phyloP scores from a whole-genome alignment of 331 rosid species.

The Acacia concinna region DNA sequence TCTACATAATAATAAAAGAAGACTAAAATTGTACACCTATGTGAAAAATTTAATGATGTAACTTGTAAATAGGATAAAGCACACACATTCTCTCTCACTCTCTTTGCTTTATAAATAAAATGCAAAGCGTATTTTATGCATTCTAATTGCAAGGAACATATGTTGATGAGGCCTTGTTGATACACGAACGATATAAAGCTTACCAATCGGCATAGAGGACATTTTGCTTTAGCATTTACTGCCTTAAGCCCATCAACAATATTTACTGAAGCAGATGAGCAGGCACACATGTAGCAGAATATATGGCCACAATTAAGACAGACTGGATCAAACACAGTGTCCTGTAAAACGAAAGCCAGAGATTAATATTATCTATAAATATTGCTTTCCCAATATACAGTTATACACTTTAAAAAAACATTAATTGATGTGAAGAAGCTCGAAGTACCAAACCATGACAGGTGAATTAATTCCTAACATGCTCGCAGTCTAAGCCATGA shows the following conservation, averaged over 20 bases:
- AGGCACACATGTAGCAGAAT: constrained; percentile 82
- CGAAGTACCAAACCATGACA: neutral
- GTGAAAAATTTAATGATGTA: too few species aligned
- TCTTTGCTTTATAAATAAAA: too few species aligned
- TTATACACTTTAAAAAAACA: neutral
- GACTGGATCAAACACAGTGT: constrained; percentile 86
- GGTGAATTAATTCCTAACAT: constrained; percentile 15
- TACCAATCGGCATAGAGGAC: constrained; percentile 91
- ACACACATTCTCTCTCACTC: too few species aligned
- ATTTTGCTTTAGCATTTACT: constrained; percentile 54
- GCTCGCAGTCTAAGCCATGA: neutral
- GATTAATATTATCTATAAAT: constrained; percentile 10
- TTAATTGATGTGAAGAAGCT: neutral
- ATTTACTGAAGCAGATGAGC: constrained; percentile 79
- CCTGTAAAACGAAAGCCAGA: constrained; percentile 47
- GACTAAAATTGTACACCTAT: too few species aligned
- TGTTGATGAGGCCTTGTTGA: neutral
- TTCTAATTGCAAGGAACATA: neutral
- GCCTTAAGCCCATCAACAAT: constrained; percentile 73
- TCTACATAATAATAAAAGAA: too few species aligned
- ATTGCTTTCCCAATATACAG: neutral
- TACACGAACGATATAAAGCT: neutral
- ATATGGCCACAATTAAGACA: constrained; percentile 86
- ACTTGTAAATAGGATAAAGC: too few species aligned
- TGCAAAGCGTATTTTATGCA: too few species aligned